Percentiles rank a stretch among this genome's conserved stretches.
phyloP scores from a whole-genome alignment of 495 filamentous ascomycete species.

The Rhypophila decipiens region DNA sequence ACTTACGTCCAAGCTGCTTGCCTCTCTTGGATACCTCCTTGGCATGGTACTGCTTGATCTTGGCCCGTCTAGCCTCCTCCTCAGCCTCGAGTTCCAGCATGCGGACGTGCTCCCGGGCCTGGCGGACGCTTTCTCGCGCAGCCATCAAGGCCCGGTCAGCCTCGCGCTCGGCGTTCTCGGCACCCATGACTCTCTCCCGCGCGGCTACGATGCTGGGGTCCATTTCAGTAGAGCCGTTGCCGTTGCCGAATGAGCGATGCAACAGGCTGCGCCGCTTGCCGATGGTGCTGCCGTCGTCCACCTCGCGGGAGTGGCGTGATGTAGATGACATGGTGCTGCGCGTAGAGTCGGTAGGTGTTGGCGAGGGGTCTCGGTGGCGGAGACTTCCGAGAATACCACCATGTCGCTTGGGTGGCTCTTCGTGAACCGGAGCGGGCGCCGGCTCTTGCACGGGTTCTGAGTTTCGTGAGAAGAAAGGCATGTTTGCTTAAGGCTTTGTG shows the following conservation, averaged over 20 bases:
- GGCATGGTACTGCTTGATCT: conserved; percentile 61
- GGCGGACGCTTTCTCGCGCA: conserved; percentile 49
- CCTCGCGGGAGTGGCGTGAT: conserved; percentile 10
- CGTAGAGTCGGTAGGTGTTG: conserved; percentile 25
- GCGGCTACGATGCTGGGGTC: conserved; percentile 55
- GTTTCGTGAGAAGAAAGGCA: conserved; percentile 45
- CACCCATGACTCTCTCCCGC: conserved; percentile 49
- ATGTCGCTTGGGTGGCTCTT: conserved; percentile 30
- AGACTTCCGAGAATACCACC: conserved; percentile 35
- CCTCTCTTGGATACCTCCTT: conserved; percentile 57
- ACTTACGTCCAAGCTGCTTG: conserved; percentile 60
- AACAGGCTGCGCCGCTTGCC: conserved; percentile 29
- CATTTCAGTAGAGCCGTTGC: conserved; percentile 31
- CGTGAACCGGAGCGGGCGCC: conserved; percentile 21
- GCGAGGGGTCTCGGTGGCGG: conserved; percentile 35
- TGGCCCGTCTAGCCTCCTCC: conserved; percentile 53
- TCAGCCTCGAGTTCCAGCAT: conserved; percentile 56
- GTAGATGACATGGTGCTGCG: conserved; percentile 17
- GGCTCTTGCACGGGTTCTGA: conserved; percentile 25
- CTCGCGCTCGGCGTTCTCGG: conserved; percentile 54
- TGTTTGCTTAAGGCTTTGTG: conserved; percentile 16
- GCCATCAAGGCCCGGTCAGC: conserved; percentile 55
- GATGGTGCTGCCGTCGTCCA: conserved; percentile 12
- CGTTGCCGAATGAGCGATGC: conserved; percentile 40
- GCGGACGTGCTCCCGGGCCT: conserved; percentile 58